Evolutionary conservation across 164 flowering plant genomes (phyloP).

Genomic region (Piper longum): DNA sequence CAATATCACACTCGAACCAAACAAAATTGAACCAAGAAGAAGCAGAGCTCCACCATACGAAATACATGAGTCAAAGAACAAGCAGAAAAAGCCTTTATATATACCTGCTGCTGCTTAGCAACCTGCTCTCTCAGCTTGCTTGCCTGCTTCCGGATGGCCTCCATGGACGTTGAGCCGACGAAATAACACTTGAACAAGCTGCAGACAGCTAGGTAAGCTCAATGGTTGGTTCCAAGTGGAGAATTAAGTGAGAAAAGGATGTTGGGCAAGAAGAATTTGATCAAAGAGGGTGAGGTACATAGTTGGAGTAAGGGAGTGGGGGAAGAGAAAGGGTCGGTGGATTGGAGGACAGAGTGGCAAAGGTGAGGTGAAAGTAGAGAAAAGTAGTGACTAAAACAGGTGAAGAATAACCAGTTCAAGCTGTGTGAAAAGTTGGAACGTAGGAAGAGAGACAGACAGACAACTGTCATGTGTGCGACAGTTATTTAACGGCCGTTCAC

Average conservation of each 20-base stretch:
- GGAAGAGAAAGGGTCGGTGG: not conserved
- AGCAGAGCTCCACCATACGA: not conserved
- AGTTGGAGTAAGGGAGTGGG: not conserved
- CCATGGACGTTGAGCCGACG: constrained; percentile 24
- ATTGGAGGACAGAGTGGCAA: not conserved
- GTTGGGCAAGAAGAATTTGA: not conserved
- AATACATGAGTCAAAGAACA: too few species aligned
- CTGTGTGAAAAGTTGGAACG: too few species aligned
- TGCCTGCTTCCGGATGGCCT: constrained; percentile 69
- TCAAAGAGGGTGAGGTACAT: not conserved
- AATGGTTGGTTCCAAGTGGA: not conserved
- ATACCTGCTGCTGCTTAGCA: constrained; percentile 86
- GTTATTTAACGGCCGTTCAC: too few species aligned
- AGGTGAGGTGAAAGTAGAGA: too few species aligned
- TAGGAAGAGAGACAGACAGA: too few species aligned
- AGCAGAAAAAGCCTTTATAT: too few species aligned
- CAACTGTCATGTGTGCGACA: too few species aligned
- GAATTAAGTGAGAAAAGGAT: not conserved
- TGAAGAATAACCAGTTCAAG: too few species aligned
- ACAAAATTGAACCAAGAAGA: not conserved
- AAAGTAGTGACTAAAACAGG: too few species aligned
- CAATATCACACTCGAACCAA: too few species aligned
- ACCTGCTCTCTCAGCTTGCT: constrained; percentile 79
- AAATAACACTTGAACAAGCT: not conserved
- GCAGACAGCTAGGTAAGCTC: not conserved